Percentiles rank a stretch among this genome's conserved stretches.
Conservation (phyloP, 139 green algal species). For the Closterium sp. region DNA sequence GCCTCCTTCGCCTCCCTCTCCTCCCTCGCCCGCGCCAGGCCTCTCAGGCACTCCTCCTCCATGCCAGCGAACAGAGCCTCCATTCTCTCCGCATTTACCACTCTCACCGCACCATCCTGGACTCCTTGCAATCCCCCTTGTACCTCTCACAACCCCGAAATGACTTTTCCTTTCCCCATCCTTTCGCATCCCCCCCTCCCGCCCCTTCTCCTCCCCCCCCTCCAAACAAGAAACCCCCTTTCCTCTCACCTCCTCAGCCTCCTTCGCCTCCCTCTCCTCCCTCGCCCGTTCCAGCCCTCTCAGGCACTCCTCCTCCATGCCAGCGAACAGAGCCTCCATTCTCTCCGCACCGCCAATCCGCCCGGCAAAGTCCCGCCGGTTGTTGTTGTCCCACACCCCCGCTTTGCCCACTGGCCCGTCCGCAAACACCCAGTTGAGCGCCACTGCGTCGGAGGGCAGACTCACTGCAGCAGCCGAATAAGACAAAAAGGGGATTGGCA, state of each 20-base stretch:
- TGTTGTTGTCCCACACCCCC: conserved; percentile 45
- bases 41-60: not conserved
- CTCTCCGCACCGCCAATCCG: not conserved
- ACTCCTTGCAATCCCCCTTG: too few species aligned
- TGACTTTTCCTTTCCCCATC: too few species aligned
- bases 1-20: not conserved
- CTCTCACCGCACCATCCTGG: conserved; percentile 13
- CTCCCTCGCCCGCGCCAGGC: not conserved
- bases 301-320: not conserved
- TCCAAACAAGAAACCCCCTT: too few species aligned
- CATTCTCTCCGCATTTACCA: not conserved
- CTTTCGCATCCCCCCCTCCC: too few species aligned
- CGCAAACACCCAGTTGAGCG: conserved; percentile 50
- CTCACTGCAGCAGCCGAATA: not conserved
- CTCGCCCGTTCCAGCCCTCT: conserved; percentile 1
- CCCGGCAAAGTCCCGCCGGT: conserved; percentile 13
- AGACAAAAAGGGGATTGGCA: too few species aligned
- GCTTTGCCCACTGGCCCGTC: conserved; percentile 14
- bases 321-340: not conserved
- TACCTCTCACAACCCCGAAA: too few species aligned
- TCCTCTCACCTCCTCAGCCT: conserved; percentile 2
- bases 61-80: conserved; percentile 1
- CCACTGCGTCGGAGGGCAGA: conserved; percentile 33
- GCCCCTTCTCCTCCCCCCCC: too few species aligned
- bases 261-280: not conserved